phyloP scores from a whole-genome alignment of 2,329 filamentous ascomycete genomes.

The Cordyceps pruinosa region DNA sequence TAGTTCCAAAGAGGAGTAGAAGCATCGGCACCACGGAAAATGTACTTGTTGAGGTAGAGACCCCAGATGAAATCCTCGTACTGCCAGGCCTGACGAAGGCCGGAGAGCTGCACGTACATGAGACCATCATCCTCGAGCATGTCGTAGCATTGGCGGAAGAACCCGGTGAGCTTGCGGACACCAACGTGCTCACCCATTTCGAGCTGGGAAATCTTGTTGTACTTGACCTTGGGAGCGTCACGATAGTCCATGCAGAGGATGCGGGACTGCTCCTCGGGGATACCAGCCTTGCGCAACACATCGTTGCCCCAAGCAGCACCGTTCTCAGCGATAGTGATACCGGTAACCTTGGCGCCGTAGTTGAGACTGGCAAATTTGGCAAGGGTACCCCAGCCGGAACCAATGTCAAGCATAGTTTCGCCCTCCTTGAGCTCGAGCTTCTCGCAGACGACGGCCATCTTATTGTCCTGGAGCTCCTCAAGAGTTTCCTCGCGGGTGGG shows the following conservation, averaged over 20 bases:
- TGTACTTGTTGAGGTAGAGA: slow-evolving; percentile 99
- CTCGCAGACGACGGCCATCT: slow-evolving; percentile 88
- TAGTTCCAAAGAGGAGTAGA: slow-evolving; percentile 88
- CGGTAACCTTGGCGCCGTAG: slow-evolving; percentile 79
- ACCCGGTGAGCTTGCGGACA: slow-evolving; percentile 75
- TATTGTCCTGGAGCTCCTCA: slow-evolving; percentile 96
- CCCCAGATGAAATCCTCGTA: slow-evolving; percentile 98
- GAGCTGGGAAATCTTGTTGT: slow-evolving; percentile 93
- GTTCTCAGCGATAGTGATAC: slow-evolving; percentile 91
- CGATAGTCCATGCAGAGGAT: slow-evolving; percentile 97
- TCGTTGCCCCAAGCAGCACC: slow-evolving; percentile 96
- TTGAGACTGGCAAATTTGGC: slow-evolving; percentile 88
- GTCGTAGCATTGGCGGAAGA: slow-evolving; percentile 80
- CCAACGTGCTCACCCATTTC: slow-evolving; percentile 99
- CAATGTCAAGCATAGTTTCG: slow-evolving; percentile 85
- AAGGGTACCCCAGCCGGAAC: slow-evolving; percentile 96
- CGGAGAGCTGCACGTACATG: slow-evolving; percentile 94
- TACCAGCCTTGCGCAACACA: slow-evolving; percentile 72
- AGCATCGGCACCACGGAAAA: slow-evolving; percentile 95
- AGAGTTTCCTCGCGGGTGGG: slow-evolving; percentile 80
- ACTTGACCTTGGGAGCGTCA: slow-evolving; percentile 77
- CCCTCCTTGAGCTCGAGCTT: slow-evolving; percentile 81
- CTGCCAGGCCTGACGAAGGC: slow-evolving; percentile 91
- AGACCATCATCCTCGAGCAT: slow-evolving; percentile 96
- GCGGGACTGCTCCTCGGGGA: slow-evolving; percentile 80